A percentile compares a stretch with the other conserved stretches of the same genome.
Conservation (phyloP, 768 basidiomycete species). For the Dendrothele bispora region DNA sequence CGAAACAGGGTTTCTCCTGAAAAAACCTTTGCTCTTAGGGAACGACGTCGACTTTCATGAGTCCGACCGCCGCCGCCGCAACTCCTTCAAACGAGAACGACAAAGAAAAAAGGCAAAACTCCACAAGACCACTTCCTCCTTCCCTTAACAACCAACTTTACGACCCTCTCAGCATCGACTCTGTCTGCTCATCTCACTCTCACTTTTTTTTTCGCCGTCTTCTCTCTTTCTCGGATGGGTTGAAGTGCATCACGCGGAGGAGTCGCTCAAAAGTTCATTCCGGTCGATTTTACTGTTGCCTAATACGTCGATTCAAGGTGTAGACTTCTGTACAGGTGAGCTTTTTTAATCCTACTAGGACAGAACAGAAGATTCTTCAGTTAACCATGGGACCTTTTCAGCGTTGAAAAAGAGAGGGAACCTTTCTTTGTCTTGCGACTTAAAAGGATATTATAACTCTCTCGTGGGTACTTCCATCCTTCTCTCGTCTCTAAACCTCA, state of each 20-base stretch:
- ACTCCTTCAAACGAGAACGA: slow-evolving; percentile 5
- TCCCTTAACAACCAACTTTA: slow-evolving; percentile 21
- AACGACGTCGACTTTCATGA: background rate
- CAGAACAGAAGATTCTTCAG: slow-evolving; percentile 43
- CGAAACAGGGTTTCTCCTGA: background rate
- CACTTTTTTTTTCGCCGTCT: too few relatives aligned
- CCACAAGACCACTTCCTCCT: slow-evolving; percentile 5
- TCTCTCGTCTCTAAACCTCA: slow-evolving; percentile 27
- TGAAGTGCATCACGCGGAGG: slow-evolving; percentile 14
- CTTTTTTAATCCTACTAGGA: slow-evolving; percentile 65
- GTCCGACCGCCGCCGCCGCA: slow-evolving; percentile 3
- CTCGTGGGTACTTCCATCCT: too few relatives aligned
- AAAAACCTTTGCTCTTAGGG: too few relatives aligned
- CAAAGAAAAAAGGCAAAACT: slow-evolving; percentile 7
- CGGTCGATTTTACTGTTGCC: slow-evolving; percentile 80
- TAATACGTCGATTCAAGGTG: slow-evolving; percentile 71
- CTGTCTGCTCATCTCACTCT: too few relatives aligned
- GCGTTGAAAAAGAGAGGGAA: slow-evolving; percentile 24
- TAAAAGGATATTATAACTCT: slow-evolving; percentile 11
- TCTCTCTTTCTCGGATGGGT: background rate
- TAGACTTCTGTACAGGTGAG: slow-evolving; percentile 73
- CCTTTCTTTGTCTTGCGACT: background rate
- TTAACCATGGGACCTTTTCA: slow-evolving; percentile 29
- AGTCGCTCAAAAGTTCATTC: slow-evolving; percentile 68
- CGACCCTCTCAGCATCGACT: slow-evolving; percentile 48